Base-by-base conservation (phyloP, 495 filamentous ascomycete species). In the Penicillium coprophilum region DNA sequence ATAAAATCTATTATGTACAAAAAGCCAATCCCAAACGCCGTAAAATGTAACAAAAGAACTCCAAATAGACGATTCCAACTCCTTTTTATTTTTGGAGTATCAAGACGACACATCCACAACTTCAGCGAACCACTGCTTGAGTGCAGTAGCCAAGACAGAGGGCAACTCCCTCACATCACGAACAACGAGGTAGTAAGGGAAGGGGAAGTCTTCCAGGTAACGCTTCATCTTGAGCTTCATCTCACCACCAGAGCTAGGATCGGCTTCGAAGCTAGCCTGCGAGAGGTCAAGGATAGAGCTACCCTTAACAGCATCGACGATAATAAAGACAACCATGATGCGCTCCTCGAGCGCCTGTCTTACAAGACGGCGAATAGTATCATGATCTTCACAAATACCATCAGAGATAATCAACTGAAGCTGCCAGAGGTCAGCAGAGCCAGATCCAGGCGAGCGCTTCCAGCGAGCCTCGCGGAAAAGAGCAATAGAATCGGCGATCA, bases 301-400 rank as follows among this genome's bases (percentile, higher is more conserved):
- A 38, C 79, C 70, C 63, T 80, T 79, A 7, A 87, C 80, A 32
- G 91, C 85, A 76, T 98, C 94, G 59, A 98, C 87, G 58, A 99
- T 87, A 46, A 99, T 87, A 62, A 97, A 99, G 0, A 99, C 92
- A 50, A 97, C 86, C 94, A 99, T 97, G 63, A 99, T 92, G 10
- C 90, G 78, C 71, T 96, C 91, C 70, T 96, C 93, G 61, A 89
- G 85, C 4, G 94, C 92, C 63, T 91, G 87, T 7, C 94, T 76
- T 5, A 97, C 84, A 21, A 97, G 80, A 19, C 91, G 80, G 11
- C 85, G 78, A 53, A 99, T 87, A 1, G 81, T 78, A n/a, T 88
- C 90, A 68, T 96, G 93, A 40, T 90, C 87, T 61, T 96, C 90
- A 55, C 90, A 96, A 27, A 97, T 83, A 20, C 95, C 95, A 63